Conservation (phyloP, 208 protist genomes). For the Leishmania amazonensis region DNA sequence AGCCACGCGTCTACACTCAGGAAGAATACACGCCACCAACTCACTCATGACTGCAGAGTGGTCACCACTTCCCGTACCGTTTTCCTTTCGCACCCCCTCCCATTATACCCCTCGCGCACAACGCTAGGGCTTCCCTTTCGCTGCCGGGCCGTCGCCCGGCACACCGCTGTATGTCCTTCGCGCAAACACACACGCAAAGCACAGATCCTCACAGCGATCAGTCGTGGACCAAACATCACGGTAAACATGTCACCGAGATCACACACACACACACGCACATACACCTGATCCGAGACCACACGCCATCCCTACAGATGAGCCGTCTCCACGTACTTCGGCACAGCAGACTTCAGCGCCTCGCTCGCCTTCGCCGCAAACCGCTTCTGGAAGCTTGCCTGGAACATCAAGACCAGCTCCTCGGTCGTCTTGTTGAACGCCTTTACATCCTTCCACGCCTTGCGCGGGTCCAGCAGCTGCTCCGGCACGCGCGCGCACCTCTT, state of each 20-base stretch:
- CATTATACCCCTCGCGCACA: neutral
- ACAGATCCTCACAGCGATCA: neutral
- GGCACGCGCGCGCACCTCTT: slow-evolving; percentile 76
- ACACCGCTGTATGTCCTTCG: neutral
- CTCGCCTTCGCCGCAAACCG: slow-evolving; percentile 87
- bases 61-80: no score
- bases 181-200: no score
- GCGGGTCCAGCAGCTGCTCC: slow-evolving; percentile 88
- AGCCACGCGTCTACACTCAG: no score
- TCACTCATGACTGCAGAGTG: neutral
- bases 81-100: neutral
- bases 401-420: slow-evolving; percentile 91
- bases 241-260: no score
- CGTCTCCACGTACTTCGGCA: slow-evolving; percentile 75
- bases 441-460: slow-evolving; percentile 90
- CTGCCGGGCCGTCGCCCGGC: no score
- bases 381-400: slow-evolving; percentile 92
- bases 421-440: slow-evolving; percentile 77
- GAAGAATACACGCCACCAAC: neutral
- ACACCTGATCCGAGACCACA: no score
- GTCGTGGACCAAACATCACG: neutral
- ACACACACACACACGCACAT: no score
- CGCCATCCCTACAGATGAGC: slow-evolving; percentile 29
- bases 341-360: slow-evolving; percentile 75
- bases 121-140: neutral